Conservation (phyloP, 1,284 basidiomycete species). For the Stereum hirsutum region DNA sequence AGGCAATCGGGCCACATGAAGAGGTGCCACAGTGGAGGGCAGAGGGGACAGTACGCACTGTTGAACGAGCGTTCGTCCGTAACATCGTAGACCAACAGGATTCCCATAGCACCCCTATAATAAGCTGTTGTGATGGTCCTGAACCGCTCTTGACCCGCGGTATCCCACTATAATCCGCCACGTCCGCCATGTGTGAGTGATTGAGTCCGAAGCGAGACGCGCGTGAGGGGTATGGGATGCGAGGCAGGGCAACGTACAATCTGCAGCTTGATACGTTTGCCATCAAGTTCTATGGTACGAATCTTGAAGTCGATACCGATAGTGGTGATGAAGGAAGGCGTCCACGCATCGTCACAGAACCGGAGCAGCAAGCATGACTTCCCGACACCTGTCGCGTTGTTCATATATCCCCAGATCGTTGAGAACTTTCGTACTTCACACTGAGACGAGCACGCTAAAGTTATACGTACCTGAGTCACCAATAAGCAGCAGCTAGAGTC, state of each 20-base stretch:
- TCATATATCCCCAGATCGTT: background rate
- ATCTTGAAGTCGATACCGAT: conserved; percentile 98
- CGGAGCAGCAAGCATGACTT: conserved; percentile 98
- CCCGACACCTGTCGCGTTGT: conserved; percentile 66
- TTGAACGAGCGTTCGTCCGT: conserved; percentile 98
- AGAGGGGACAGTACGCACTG: conserved; percentile 49
- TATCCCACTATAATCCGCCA: conserved; percentile 75
- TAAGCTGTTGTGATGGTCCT: conserved; percentile 99
- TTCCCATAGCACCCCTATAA: conserved; percentile 99
- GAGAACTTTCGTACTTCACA: background rate
- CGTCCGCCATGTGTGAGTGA: conserved; percentile 1
- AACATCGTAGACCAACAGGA: conserved; percentile 96
- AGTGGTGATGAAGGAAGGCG: conserved; percentile 98
- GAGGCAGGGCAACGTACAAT: conserved; percentile 72
- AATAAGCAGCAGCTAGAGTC: conserved; percentile 78
- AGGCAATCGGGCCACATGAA: background rate
- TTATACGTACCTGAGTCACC: conserved; percentile 79
- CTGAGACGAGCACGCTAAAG: conserved; percentile 1
- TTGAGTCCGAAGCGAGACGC: too few species aligned
- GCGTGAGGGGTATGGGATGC: conserved; percentile 3
- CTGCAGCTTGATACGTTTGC: conserved; percentile 93
- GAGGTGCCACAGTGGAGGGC: conserved; percentile 6
- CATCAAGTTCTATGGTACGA: conserved; percentile 93
- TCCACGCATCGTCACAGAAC: conserved; percentile 99
- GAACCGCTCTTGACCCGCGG: conserved; percentile 98